Base-by-base conservation (phyloP, 345 rosid species). In the Fremontodendron californicum region DNA sequence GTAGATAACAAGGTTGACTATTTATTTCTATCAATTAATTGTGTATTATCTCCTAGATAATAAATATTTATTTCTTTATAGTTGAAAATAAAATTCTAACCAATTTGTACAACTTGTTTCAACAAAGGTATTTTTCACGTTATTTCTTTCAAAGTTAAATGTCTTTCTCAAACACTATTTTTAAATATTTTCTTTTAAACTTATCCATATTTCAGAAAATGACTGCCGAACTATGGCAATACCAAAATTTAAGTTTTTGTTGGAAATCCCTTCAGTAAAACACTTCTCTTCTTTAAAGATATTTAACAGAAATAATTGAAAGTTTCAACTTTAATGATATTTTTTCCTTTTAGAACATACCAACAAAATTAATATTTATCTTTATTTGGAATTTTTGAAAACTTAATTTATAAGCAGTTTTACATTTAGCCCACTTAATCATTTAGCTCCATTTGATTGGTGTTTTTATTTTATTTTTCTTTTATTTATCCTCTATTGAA, bases 31-130 rank as follows among this genome's bases (percentile, higher is more conserved):
- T 8, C 23, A 57, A 57, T 57, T 57, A n/a, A n/a, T n/a, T n/a
- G n/a, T n/a, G n/a, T n/a, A n/a, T n/a, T n/a, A n/a, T n/a, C n/a
- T n/a, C n/a, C n/a, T n/a, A n/a, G n/a, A n/a, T n/a, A n/a, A n/a
- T n/a, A n/a, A n/a, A 23, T n/a, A 52, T 19, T 52, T 52, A 52
- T 52, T 16, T 25, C 7, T 31, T 58, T 54, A 23, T 2, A 29
- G 8, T 49, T 75, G 82, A 70, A 71, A 75, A 62, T 33, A 27
- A 70, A 25, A 73, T 37, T 52, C 9, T 40, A 75, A 80, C 79
- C 25, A 54, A 63, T 69, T 13, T 51, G 27, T 42, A 18, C 23
- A 76, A 51, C 29, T 25, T 40, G 49, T 8, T 31, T 52, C 58
- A 52, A 21, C 21, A 16, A 67, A 42, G 49, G 39, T 31, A 65